A percentile compares a stretch with the other conserved stretches of the same genome.
Conservation (phyloP, 2,329 filamentous ascomycete species). For the Pseudogymnoascus sp. region DNA sequence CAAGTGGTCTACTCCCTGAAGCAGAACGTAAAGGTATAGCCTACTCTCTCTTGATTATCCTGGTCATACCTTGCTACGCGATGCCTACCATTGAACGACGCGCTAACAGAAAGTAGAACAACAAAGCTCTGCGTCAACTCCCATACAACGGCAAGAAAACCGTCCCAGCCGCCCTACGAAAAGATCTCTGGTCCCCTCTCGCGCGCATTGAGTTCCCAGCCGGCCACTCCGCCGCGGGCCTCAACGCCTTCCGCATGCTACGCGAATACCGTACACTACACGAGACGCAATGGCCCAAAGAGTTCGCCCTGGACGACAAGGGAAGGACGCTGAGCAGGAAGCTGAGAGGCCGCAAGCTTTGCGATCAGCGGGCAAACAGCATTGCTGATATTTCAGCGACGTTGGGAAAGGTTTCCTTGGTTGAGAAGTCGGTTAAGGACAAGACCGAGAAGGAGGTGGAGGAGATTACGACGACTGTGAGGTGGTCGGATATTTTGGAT, state of each 20-base stretch:
- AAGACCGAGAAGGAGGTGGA: constrained; percentile 9
- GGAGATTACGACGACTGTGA: constrained; percentile 19
- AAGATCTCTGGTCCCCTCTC: constrained; percentile 58
- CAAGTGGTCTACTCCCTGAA: constrained; percentile 34
- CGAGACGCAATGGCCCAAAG: constrained; percentile 51
- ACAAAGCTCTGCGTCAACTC: constrained; percentile 46
- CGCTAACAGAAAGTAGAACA: constrained; percentile 26
- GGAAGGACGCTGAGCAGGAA: constrained; percentile 15
- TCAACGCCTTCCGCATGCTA: constrained; percentile 52
- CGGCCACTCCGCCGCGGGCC: constrained; percentile 43
- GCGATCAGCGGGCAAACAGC: constrained; percentile 52
- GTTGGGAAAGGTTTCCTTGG: constrained; percentile 26
- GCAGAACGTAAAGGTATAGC: constrained; percentile 27
- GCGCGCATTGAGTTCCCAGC: constrained; percentile 50
- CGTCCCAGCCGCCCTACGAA: constrained; percentile 52
- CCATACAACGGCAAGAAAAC: constrained; percentile 62
- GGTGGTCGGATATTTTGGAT: constrained; percentile 30
- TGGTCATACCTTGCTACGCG: neutral
- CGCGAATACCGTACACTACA: constrained; percentile 56
- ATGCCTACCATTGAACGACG: neutral
- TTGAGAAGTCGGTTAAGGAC: constrained; percentile 7
- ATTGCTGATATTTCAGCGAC: constrained; percentile 57
- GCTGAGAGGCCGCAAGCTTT: constrained; percentile 44
- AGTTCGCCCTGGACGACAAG: constrained; percentile 30
- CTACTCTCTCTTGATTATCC: neutral